Evolutionary conservation across 495 filamentous ascomycete species (phyloP).

Genomic region (Lineolata rhizophorae): DNA sequence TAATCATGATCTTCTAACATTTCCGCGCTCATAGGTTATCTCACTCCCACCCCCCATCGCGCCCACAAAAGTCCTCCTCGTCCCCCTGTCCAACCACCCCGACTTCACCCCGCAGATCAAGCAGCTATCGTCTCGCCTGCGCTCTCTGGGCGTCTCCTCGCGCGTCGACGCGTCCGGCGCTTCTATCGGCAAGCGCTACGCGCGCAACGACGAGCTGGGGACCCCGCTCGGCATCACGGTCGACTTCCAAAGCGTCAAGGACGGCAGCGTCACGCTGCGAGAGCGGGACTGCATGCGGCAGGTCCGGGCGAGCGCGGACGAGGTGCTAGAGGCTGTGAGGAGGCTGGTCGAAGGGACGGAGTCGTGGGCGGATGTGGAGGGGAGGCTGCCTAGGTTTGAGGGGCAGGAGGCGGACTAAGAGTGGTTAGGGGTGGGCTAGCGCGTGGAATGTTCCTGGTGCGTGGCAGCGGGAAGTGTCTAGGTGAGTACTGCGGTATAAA

Average conservation of each 20-base stretch:
- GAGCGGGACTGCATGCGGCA: constrained; percentile 47
- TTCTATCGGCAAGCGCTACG: constrained; percentile 47
- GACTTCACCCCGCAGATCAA: constrained; percentile 35
- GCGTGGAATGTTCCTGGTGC: too few species aligned
- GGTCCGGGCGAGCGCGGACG: constrained; percentile 42
- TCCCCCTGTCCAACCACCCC: constrained; percentile 36
- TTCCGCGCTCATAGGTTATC: constrained; percentile 35
- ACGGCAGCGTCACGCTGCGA: constrained; percentile 43
- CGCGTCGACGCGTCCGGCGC: constrained; percentile 44
- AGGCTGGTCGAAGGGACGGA: constrained; percentile 37
- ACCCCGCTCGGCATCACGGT: constrained; percentile 45
- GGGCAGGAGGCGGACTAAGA: constrained; percentile 43
- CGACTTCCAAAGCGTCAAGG: constrained; percentile 48
- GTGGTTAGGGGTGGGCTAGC: too few species aligned
- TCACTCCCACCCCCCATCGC: constrained; percentile 44
- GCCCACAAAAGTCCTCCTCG: constrained; percentile 48
- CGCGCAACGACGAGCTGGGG: constrained; percentile 44
- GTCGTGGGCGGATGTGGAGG: constrained; percentile 38
- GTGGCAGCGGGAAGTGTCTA: too few species aligned
- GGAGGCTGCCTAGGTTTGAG: constrained; percentile 42
- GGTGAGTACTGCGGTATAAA: too few species aligned
- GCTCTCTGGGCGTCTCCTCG: constrained; percentile 34
- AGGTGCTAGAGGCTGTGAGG: constrained; percentile 38
- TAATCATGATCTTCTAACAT: constrained; percentile 2
- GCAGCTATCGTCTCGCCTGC: constrained; percentile 32